phyloP scores from a whole-genome alignment of 2,329 filamentous ascomycete species.

The Seiridium unicorne region DNA sequence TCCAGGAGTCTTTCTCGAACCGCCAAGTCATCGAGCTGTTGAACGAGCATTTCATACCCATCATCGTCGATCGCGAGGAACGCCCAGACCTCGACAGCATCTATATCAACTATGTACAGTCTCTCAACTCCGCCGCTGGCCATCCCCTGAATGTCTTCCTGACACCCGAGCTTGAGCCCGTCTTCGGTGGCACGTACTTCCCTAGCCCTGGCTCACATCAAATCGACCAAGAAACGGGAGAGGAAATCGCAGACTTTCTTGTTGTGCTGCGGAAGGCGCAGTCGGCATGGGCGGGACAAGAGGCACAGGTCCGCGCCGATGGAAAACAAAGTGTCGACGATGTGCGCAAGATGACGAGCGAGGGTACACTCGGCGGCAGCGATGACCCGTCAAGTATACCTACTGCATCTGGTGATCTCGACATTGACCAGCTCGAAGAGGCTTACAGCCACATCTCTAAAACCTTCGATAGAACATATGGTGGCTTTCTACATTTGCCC shows the following conservation, averaged over 20 bases:
- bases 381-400: slow-evolving; percentile 13
- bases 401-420: slow-evolving; percentile 47
- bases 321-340: slow-evolving; percentile 80
- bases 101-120: slow-evolving; percentile 98
- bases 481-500: slow-evolving; percentile 66
- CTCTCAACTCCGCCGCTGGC: slow-evolving; percentile 83
- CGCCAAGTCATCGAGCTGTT: slow-evolving; percentile 76
- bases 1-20: slow-evolving; percentile 87
- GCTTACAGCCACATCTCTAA: slow-evolving; percentile 77
- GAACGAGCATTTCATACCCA: slow-evolving; percentile 84
- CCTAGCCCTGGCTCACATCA: slow-evolving; percentile 68
- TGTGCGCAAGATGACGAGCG: slow-evolving; percentile 82
- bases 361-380: slow-evolving; percentile 65
- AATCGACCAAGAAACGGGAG: slow-evolving; percentile 41
- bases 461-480: slow-evolving; percentile 76
- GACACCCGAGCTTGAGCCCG: slow-evolving; percentile 86
- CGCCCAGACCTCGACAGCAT: slow-evolving; percentile 91
- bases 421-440: slow-evolving; percentile 89
- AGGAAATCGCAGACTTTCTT: slow-evolving; percentile 74
- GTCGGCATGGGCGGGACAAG: slow-evolving; percentile 77
- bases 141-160: slow-evolving; percentile 98
- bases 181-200: slow-evolving; percentile 97
- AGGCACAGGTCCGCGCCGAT: slow-evolving; percentile 77
- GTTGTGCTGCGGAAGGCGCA: slow-evolving; percentile 78
- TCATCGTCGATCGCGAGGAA: slow-evolving; percentile 92